Base-by-base conservation (phyloP, 257 asterid species). In the Henckelia pumila region DNA sequence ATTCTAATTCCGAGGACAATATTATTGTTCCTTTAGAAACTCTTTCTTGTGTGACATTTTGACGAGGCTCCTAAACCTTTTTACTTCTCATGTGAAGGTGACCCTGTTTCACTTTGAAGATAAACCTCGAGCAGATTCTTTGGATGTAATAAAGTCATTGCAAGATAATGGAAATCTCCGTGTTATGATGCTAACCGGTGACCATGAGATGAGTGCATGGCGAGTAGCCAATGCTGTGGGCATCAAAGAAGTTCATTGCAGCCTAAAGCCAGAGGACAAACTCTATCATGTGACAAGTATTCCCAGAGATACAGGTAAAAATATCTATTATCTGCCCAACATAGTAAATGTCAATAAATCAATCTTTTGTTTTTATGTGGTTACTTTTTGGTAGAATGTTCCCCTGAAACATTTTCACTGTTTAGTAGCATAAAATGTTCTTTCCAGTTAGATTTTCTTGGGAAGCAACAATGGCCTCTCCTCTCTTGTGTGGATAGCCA, bases 221-320 rank as follows among this genome's bases (percentile, higher is more conserved):
- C 87, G 99, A 72, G 98, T 91, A 57, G 99, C 98, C 20, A 85
- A 91, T 70, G 89, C 96, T 25, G 96, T 89, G 63, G 96, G 97
- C 70, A 91, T 94, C 74, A 78, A 79, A 75, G 96, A 94, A 76
- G 96, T 94, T 52, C 83, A 91, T 78, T 85, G 90, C 82, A 69
- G 83, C 80, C 86, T 94, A 61, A 94, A 88, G 83, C 99, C 99
- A 0, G 99, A 94, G 83, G 99, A 94, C 78, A 94, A 94, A 77
- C 88, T 94, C 63, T 87, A 80, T 81, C 99, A 91, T 1, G 99
- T 91, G 56, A 87, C 95, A 13, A 81, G 77, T 55, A 88, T 87
- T 70, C 83, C 97, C 8, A 79, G 96, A 81, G 97, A 91, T 79
- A 79, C 96, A 71, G 97, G 99, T 88, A 70, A 20, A 53, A 23